Percentiles rank a stretch among this genome's conserved stretches.
Evolutionary conservation across 1,284 basidiomycete species (phyloP).

Genomic region (Schizopora paradoxa): DNA sequence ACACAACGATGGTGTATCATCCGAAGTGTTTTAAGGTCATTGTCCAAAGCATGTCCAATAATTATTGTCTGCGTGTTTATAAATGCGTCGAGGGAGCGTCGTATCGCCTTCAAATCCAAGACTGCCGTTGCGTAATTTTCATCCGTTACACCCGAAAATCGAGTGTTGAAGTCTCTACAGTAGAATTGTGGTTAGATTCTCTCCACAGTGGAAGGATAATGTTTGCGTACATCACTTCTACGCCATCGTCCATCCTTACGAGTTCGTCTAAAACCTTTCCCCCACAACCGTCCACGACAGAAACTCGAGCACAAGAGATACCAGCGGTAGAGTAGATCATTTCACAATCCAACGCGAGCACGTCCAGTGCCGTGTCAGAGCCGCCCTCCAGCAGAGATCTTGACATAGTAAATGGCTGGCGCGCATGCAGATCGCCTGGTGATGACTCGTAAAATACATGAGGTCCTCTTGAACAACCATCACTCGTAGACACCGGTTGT

Average conservation of each 20-base stretch:
- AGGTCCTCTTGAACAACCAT: conserved; percentile 61
- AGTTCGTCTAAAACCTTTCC: conserved; percentile 75
- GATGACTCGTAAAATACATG: conserved; percentile 79
- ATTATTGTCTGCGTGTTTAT: conserved; percentile 78
- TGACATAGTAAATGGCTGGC: conserved; percentile 66
- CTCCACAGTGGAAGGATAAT: conserved; percentile 6
- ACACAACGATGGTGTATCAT: conserved; percentile 79
- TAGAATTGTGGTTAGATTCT: conserved; percentile 13
- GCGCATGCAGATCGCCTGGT: conserved; percentile 62
- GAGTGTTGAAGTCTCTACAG: conserved; percentile 79
- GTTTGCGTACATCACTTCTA: conserved; percentile 66
- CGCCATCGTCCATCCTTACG: conserved; percentile 72
- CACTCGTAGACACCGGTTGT: conserved; percentile 46
- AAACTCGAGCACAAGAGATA: conserved; percentile 81
- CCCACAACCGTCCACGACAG: conserved; percentile 75
- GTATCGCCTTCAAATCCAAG: conserved; percentile 61
- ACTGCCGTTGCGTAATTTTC: conserved; percentile 56
- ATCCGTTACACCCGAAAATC: conserved; percentile 80
- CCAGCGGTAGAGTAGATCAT: conserved; percentile 92
- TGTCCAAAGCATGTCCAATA: conserved; percentile 83
- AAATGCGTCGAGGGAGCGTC: conserved; percentile 59
- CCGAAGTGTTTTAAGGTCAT: conserved; percentile 82
- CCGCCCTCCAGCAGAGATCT: conserved; percentile 27
- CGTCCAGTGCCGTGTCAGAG: conserved; percentile 50
- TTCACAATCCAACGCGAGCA: conserved; percentile 86